Conservation (phyloP, 1,284 basidiomycete species). For the Puccinia triticina region DNA sequence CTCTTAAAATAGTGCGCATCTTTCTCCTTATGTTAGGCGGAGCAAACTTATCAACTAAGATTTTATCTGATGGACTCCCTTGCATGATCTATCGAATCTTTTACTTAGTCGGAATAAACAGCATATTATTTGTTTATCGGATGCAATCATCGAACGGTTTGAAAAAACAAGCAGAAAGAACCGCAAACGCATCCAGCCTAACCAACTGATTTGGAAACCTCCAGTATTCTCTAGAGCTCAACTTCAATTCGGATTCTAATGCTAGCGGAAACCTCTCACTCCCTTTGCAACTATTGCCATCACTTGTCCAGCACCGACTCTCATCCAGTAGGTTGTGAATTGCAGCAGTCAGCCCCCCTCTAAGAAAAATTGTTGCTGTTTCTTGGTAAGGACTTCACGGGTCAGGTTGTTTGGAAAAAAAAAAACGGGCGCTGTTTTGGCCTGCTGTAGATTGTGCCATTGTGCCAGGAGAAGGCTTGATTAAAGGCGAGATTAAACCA, state of each 20-base stretch:
- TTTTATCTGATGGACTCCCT: background rate
- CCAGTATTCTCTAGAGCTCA: conserved; percentile 60
- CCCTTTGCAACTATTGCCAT: too few relatives aligned
- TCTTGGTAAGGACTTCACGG: too few relatives aligned
- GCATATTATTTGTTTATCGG: conserved; percentile 89
- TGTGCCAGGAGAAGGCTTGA: too few relatives aligned
- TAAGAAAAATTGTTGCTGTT: too few relatives aligned
- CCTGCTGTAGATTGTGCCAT: too few relatives aligned
- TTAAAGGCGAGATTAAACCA: too few relatives aligned
- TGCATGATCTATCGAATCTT: background rate
- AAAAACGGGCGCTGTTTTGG: too few relatives aligned
- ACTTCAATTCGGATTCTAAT: conserved; percentile 57
- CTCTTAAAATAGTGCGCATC: conserved; percentile 79
- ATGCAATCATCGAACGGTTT: conserved; percentile 86
- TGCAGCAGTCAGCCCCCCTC: too few relatives aligned
- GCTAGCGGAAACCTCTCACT: background rate
- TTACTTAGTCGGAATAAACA: conserved; percentile 74
- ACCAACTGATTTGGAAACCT: conserved; percentile 84
- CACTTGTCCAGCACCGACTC: too few relatives aligned
- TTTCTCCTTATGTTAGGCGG: background rate
- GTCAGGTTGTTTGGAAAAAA: too few relatives aligned
- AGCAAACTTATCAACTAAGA: background rate
- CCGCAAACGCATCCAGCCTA: conserved; percentile 76
- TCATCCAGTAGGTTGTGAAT: too few relatives aligned
- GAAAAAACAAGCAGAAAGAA: conserved; percentile 80